Base-by-base conservation (phyloP, 2,329 filamentous ascomycete genomes). In the Acarospora socialis region DNA sequence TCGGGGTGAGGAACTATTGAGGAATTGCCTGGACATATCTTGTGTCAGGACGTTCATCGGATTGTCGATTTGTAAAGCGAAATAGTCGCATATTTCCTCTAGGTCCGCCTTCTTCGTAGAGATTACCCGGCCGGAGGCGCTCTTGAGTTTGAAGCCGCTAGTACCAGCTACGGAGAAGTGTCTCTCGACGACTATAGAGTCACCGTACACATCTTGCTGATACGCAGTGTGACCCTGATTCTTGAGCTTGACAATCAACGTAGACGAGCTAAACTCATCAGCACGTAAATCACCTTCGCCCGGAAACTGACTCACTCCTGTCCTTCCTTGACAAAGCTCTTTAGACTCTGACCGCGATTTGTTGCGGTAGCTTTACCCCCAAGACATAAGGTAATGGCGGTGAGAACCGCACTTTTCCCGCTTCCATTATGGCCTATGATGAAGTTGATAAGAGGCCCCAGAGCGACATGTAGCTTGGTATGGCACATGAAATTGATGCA, bases 401-500 rank as follows among this genome's bases (percentile, higher is more conserved):
- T 95, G 17, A 98, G 61, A 9, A 95, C 79, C 3, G 90, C 90
- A 53, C 90, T 98, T 61, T 98, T 98, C 21, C 90, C 90, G 51
- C 87, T 95, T 19, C 90, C 90, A 51, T 98, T 98, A 54, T 93
- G 84, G 10, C 90, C 90, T 34, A 94, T 86, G 39, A 98, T 86
- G 56, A 98, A 98, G 56, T 98, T 98, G 54, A 98, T 92, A 21
- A 94, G 63, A 0, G 90, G 90, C 0, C 90, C 90, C n/a, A 98
- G 65, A 35, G 79, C 70, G 37, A 92, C 80, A 25, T 78, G 73
- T 12, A 95, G 68, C 34, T 77, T 75, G 26, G 74, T 65, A 52
- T 98, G 90, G 48, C 87, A 95, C 90, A 95, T 95, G 56, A 95
- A 95, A 53, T 94, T 94, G 45, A 74, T 70, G 52, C 84, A 92